These are phyloP conservation scores for Geosmithia morbida DNA, from an alignment of 2,329 filamentous ascomycete species.

Conservation along the genomic window DNA sequence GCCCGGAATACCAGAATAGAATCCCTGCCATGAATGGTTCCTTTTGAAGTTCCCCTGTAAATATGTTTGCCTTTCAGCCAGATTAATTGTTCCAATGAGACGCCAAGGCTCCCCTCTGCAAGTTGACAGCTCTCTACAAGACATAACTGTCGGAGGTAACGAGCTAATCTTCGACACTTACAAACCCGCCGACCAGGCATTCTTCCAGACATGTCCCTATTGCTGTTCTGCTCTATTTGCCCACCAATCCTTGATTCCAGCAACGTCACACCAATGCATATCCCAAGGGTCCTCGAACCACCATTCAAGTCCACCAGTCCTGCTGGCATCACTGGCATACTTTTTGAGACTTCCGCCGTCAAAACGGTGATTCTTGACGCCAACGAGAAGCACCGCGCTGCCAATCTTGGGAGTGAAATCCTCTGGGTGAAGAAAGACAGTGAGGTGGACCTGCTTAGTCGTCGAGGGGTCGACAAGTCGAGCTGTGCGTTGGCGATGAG, in stretches of 20 bases:
- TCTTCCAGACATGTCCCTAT: too few relatives aligned
- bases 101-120: too few relatives aligned
- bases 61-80: too few relatives aligned
- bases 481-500: constrained; percentile 34
- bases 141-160: too few relatives aligned
- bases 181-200: too few relatives aligned
- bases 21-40: too few relatives aligned
- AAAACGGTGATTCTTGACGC: constrained; percentile 43
- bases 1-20: not conserved
- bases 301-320: constrained; percentile 23
- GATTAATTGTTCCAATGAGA: too few relatives aligned
- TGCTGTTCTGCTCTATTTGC: constrained; percentile 7
- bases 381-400: constrained; percentile 33
- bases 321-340: constrained; percentile 22
- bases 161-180: too few relatives aligned
- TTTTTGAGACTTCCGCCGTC: constrained; percentile 31
- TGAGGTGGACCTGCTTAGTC: constrained; percentile 34
- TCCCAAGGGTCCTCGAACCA: constrained; percentile 34
- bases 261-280: constrained; percentile 34
- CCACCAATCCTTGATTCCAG: constrained; percentile 31
- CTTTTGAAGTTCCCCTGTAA: too few relatives aligned
- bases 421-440: constrained; percentile 38
- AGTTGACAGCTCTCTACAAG: too few relatives aligned
- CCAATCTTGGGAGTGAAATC: constrained; percentile 30
- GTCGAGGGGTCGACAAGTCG: constrained; percentile 37